Conservation (phyloP, 2,329 filamentous ascomycete species). For the Pyrenophora tritici-repentis region DNA sequence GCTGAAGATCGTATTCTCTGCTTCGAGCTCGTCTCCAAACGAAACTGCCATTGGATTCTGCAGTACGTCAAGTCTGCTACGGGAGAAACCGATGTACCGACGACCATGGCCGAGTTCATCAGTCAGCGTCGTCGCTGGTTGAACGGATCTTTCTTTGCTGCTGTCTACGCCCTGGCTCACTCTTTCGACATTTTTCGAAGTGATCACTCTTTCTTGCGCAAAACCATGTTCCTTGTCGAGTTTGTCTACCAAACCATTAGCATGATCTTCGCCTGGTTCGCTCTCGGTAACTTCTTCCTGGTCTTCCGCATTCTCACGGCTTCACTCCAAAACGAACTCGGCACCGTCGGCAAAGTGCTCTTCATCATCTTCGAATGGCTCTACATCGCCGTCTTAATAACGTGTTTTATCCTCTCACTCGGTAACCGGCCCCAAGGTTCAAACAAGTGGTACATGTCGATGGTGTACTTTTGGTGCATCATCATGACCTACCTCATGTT, state of each 20-base stretch:
- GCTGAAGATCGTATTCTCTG: conserved; percentile 98
- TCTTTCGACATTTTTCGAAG: conserved; percentile 96
- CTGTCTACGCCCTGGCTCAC: conserved; percentile 91
- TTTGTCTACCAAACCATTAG: conserved; percentile 93
- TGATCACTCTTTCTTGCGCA: conserved; percentile 83
- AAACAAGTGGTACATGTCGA: conserved; percentile 90
- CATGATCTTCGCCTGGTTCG: conserved; percentile 99
- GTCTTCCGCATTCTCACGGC: conserved; percentile 96
- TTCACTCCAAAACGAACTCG: conserved; percentile 79
- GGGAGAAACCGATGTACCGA: conserved; percentile 96
- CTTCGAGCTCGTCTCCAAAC: conserved; percentile 96
- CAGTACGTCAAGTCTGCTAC: conserved; percentile 98
- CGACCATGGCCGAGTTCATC: conserved; percentile 91
- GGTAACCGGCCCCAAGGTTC: conserved; percentile 95
- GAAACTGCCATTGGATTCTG: conserved; percentile 95
- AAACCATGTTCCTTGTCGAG: conserved; percentile 88
- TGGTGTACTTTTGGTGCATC: conserved; percentile 97
- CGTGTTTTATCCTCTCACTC: conserved; percentile 92
- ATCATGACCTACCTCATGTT: conserved; percentile 96
- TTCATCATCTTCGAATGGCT: conserved; percentile 95
- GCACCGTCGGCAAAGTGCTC: conserved; percentile 76
- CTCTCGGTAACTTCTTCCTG: conserved; percentile 97
- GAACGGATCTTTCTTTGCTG: conserved; percentile 97
- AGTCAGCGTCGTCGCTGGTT: conserved; percentile 95
- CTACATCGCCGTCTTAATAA: conserved; percentile 87